Percentiles rank a stretch among this genome's conserved stretches.
Conservation (phyloP, 2,329 filamentous ascomycete species). For the Helminthosporium solani region DNA sequence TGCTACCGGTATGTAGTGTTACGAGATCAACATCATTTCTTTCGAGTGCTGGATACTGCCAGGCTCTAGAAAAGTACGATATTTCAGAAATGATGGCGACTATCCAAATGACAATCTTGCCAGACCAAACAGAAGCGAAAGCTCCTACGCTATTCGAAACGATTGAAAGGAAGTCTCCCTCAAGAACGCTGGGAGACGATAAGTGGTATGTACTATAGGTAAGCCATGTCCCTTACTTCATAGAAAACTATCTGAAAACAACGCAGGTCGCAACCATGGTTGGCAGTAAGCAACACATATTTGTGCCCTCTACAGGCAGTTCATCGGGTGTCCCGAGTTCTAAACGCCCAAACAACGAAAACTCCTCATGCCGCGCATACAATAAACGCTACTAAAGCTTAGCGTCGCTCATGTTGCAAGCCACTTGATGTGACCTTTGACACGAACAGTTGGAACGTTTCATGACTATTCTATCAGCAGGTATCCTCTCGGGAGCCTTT, state of each 20-base stretch:
- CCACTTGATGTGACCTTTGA: slow-evolving; percentile 61
- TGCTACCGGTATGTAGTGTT: too few relatives aligned
- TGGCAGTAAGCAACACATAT: slow-evolving; percentile 54
- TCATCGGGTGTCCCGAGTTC: slow-evolving; percentile 53
- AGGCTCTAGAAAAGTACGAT: background rate
- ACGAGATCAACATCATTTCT: background rate
- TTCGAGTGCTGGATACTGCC: background rate
- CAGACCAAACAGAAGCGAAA: slow-evolving; percentile 42
- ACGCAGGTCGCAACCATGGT: slow-evolving; percentile 45
- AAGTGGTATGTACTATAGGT: slow-evolving; percentile 51
- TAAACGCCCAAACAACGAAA: slow-evolving; percentile 48
- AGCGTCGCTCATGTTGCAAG: slow-evolving; percentile 63
- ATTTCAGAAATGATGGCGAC: slow-evolving; percentile 14
- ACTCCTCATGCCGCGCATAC: slow-evolving; percentile 52
- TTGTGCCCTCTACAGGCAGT: slow-evolving; percentile 57
- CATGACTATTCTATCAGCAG: slow-evolving; percentile 59
- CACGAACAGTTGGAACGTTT: slow-evolving; percentile 57
- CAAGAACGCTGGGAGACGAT: slow-evolving; percentile 43
- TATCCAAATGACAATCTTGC: slow-evolving; percentile 11
- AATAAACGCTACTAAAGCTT: slow-evolving; percentile 62
- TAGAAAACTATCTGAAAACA: slow-evolving; percentile 9
- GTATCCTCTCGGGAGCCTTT: slow-evolving; percentile 51
- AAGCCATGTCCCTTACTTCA: slow-evolving; percentile 6
- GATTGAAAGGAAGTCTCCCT: slow-evolving; percentile 48
- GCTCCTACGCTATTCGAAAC: slow-evolving; percentile 45